These are phyloP conservation scores for Citrus cavaleriei DNA, from an alignment of 345 rosid species.

Conservation along the genomic window DNA sequence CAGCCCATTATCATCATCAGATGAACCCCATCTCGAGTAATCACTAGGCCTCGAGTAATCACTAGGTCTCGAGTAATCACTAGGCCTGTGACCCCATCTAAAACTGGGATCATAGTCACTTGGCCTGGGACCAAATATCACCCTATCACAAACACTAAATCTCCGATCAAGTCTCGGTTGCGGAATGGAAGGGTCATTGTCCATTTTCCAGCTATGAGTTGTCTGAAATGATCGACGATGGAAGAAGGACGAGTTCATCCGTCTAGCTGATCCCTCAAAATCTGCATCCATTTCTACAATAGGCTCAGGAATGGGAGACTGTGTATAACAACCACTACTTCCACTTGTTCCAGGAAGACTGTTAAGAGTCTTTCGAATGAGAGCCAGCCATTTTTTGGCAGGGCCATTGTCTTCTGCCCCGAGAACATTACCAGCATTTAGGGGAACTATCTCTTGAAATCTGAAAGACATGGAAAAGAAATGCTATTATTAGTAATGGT, in stretches of 20 bases:
- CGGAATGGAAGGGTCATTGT: conserved; percentile 60
- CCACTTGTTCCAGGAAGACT: conserved; percentile 90
- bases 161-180: conserved; percentile 79
- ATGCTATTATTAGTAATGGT: not conserved
- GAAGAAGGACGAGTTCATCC: conserved; percentile 73
- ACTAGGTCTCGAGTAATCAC: conserved; percentile 82
- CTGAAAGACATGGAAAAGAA: conserved; percentile 29
- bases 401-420: conserved; percentile 99
- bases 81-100: conserved; percentile 53
- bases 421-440: conserved; percentile 93
- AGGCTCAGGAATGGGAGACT: conserved; percentile 91
- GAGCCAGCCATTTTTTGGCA: conserved; percentile 89
- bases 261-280: conserved; percentile 89
- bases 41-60: conserved; percentile 93
- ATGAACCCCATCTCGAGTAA: conserved; percentile 86
- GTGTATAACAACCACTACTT: conserved; percentile 60
- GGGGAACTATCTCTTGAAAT: conserved; percentile 98
- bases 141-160: conserved; percentile 92
- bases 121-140: conserved; percentile 70
- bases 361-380: conserved; percentile 76
- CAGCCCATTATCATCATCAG: conserved; percentile 87
- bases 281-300: conserved; percentile 90
- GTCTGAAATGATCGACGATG: conserved; percentile 94
- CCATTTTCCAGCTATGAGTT: conserved; percentile 77
- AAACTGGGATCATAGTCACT: conserved; percentile 69